These are phyloP conservation scores for Phaeolepiota aurea DNA, from an alignment of 768 basidiomycete species.

Conservation along the genomic window DNA sequence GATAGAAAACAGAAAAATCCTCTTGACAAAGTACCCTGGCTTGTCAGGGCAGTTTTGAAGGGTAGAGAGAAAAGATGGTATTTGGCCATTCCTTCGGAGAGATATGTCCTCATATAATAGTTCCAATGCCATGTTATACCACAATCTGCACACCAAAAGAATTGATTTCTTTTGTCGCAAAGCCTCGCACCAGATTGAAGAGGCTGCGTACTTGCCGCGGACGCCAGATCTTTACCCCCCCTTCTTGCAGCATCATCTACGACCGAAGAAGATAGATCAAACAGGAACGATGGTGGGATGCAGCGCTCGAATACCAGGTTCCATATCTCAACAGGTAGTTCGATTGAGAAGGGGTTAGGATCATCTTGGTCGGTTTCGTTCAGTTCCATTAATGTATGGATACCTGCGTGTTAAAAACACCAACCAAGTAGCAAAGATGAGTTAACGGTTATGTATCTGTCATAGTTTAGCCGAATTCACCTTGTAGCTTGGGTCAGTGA, in stretches of 20 bases:
- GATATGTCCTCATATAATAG: conserved; percentile 9
- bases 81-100: conserved; percentile 5
- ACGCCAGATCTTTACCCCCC: no score
- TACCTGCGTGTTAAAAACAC: no score
- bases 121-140: conserved; percentile 4
- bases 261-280: conserved; percentile 2
- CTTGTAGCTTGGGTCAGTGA: no score
- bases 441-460: no score
- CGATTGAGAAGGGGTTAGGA: no score
- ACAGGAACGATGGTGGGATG: conserved; percentile 4
- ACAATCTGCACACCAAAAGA: conserved; percentile 2
- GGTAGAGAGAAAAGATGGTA: conserved; percentile 4
- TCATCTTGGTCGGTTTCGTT: no score
- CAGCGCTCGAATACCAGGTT: conserved; percentile 1
- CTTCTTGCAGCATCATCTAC: no score
- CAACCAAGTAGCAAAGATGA: no score
- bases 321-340: conserved; percentile 5
- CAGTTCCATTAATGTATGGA: no score
- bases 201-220: no score
- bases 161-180: conserved; percentile 2
- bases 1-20: conserved; percentile 4
- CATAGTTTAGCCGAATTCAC: no score
- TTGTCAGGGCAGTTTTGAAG: conserved; percentile 2
- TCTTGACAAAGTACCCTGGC: conserved; percentile 7
- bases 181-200: conserved; percentile 6